Evolutionary conservation across 768 basidiomycete genomes (phyloP).

Genomic region (Macrolepiota albuminosa): DNA sequence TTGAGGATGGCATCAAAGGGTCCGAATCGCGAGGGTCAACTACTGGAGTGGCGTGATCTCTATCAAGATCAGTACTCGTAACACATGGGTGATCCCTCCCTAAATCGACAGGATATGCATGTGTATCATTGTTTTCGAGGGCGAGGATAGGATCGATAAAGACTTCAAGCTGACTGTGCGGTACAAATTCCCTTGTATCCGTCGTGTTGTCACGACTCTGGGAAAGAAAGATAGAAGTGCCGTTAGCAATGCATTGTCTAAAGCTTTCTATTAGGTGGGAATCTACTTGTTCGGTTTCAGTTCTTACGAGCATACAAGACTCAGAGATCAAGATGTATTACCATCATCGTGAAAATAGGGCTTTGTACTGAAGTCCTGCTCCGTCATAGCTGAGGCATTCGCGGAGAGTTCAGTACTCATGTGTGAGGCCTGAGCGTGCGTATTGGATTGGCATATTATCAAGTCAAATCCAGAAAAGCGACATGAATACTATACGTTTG

Average conservation of each 20-base stretch:
- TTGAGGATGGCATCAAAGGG: conserved; percentile 1
- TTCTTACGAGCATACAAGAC: background rate
- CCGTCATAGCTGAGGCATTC: background rate
- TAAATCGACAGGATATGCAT: background rate
- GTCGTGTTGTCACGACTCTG: background rate
- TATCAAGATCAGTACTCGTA: background rate
- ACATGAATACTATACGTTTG: background rate
- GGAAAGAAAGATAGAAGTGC: background rate
- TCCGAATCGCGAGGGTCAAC: background rate
- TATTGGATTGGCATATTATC: background rate
- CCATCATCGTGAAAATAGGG: background rate
- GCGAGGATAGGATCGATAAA: background rate
- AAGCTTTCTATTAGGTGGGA: background rate
- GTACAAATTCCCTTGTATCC: background rate
- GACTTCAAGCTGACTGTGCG: background rate
- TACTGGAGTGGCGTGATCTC: background rate
- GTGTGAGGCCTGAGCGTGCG: background rate
- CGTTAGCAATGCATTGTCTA: background rate
- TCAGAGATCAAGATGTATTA: background rate
- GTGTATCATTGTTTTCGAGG: background rate
- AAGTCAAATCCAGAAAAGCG: background rate
- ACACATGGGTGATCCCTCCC: background rate
- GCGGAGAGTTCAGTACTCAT: background rate
- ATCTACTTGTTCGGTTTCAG: background rate
- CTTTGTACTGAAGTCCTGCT: background rate